phyloP scores from a whole-genome alignment of 2,329 filamentous ascomycete genomes.

The Colletotrichum spaethianum region DNA sequence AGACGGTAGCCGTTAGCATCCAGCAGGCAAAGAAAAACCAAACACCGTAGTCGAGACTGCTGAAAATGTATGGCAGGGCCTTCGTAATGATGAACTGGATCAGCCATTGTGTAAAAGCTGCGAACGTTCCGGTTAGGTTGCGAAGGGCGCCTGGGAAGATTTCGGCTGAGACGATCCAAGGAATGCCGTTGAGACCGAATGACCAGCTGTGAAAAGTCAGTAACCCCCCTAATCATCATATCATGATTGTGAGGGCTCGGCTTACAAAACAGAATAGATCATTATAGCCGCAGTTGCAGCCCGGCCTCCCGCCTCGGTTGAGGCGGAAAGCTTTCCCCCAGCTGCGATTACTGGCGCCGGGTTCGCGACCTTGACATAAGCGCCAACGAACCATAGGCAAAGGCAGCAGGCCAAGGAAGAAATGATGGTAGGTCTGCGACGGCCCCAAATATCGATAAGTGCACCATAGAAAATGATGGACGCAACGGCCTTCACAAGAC shows the following conservation, averaged over 20 bases:
- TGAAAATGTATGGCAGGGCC: constrained; percentile 61
- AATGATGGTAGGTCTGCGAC: constrained; percentile 59
- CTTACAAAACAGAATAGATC: constrained; percentile 68
- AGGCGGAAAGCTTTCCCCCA: constrained; percentile 58
- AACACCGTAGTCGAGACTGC: constrained; percentile 62
- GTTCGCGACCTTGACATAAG: constrained; percentile 67
- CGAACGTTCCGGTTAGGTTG: constrained; percentile 57
- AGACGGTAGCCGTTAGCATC: constrained; percentile 63
- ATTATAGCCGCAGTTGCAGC: constrained; percentile 69
- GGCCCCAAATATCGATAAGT: constrained; percentile 57
- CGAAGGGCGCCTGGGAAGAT: constrained; percentile 61
- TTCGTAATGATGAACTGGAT: constrained; percentile 60
- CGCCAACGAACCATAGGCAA: constrained; percentile 66
- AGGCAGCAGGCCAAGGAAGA: constrained; percentile 63
- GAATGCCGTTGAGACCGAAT: constrained; percentile 61
- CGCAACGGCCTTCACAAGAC: constrained; percentile 59
- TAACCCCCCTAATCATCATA: no score
- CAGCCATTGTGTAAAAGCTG: constrained; percentile 58
- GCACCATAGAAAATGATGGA: constrained; percentile 58
- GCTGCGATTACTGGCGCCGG: constrained; percentile 60
- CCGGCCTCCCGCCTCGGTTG: constrained; percentile 61
- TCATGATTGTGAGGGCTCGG: background rate
- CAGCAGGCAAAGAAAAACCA: constrained; percentile 71
- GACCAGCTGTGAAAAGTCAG: constrained; percentile 53
- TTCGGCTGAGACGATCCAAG: constrained; percentile 61